Conservation (phyloP, 2,329 filamentous ascomycete genomes). For the Teratosphaeria destructans region DNA sequence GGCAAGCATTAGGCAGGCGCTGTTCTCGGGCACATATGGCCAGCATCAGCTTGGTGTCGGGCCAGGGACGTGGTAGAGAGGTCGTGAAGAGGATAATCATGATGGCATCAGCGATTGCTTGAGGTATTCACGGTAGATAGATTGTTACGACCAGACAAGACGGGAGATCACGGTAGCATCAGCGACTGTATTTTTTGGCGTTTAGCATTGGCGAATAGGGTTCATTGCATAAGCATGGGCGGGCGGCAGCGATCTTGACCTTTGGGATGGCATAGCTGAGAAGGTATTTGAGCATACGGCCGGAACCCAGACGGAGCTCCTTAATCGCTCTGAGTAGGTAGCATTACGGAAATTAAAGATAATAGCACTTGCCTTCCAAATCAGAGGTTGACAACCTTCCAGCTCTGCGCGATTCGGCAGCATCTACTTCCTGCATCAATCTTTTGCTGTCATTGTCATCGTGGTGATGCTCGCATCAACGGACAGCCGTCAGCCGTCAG, state of each 20-base stretch:
- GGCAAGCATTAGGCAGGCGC: conserved; percentile 41
- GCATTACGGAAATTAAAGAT: no score
- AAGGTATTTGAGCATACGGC: background rate
- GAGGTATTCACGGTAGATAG: background rate
- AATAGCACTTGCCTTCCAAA: background rate
- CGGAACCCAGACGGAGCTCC: no score
- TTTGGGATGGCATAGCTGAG: background rate
- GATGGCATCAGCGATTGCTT: background rate
- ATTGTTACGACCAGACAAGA: background rate
- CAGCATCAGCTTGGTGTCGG: conserved; percentile 47
- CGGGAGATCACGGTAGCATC: background rate
- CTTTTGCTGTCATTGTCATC: no score
- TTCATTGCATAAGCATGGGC: background rate
- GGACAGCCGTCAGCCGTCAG: no score
- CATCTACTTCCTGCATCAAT: no score
- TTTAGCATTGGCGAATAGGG: background rate
- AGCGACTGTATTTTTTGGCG: background rate
- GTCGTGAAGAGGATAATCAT: background rate
- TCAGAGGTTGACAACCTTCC: background rate
- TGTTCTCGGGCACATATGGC: conserved; percentile 31
- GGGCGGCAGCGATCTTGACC: background rate
- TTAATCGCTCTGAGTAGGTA: no score
- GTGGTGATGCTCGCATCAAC: no score
- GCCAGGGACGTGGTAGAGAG: conserved; percentile 31
- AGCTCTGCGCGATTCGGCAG: background rate